Base-by-base conservation (phyloP, 331 rosid genomes). In the Rosa hybrid region DNA sequence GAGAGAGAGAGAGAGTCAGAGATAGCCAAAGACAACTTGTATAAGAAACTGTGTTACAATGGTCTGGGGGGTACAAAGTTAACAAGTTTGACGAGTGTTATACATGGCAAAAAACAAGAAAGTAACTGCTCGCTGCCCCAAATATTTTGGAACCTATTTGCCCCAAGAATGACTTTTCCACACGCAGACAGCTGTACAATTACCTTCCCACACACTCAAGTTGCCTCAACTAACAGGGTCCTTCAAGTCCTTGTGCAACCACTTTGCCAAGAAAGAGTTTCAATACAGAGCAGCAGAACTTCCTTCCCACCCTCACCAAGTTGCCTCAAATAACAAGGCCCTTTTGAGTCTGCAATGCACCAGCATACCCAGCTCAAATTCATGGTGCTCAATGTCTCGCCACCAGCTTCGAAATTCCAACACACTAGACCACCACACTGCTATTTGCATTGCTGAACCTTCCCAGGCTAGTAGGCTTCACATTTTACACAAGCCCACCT, bases 401-500 rank as follows among this genome's bases (percentile, higher is more conserved):
- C 14, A 63, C 68, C 81, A n/a, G 18, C 42, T 4, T 49, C 18
- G 60, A 34, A 62, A 34, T 21, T 59, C 12, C 3, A 18, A 27
- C 11, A 71, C 74, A 38, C 13, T 30, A n/a, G 49, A 45, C 67
- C 77, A 48, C 77, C 65, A 38, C 38, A 12, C 45, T 44, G 25
- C 44, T 5, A 56, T 25, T 48, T 54, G 68, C 53, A 7, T 16
- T 65, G 74, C 77, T 65, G 27, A 57, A 53, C 20, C 79, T 71
- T 76, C 82, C 75, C 39, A 49, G 54, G 76, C 39, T 25, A 71
- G 12, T 68, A 46, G 68, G 30, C 70, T 72, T 42, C 59, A 76
- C 63, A 72, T 21, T 51, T 46, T 18, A 48, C 49, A 4, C 71
- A 45, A 60, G 53, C 76, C 70, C 82, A 83, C 77, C 84, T 78